Base-by-base conservation (phyloP, 1,284 basidiomycete genomes). In the Vanrija pseudolonga region DNA sequence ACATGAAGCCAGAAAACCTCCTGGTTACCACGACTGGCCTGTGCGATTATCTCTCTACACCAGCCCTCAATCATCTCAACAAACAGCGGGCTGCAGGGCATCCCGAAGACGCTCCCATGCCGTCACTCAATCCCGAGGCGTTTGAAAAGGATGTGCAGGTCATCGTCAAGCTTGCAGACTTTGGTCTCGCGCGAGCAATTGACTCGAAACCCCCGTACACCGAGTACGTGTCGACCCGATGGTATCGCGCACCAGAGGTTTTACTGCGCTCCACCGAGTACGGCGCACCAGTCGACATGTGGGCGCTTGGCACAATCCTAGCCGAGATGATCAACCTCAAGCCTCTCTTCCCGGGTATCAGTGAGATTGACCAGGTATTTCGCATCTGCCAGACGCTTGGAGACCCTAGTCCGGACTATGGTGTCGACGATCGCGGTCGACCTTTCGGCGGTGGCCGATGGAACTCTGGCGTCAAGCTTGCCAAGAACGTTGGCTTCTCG, bases 1-100 rank as follows among this genome's bases (percentile, higher is more conserved):
- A 99, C 76, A 95, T 98, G 91, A 99, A 99, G 77, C 96, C 96
- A 24, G 96, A 99, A 74, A 99, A 99, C 68, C 85, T 99, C n/a
- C 85, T 99, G 52, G 95, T 99, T 67, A 99, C 96, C n/a, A 99
- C 96, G 3, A 97, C 92, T 11, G 96, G 96, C 22, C 82, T 97
- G 47, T 88, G 88, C 63, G 92, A 97, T 76, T 99, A 99, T 72
- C 86, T 85, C n/a, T 83, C 89, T 8, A 70, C 64, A 3, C 38
- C 56, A 0, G 63, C 71, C 1, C 53, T 74, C n/a, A 55, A 56
- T 12, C 57, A 68, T 18, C 66, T 74, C 56, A 72, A 74, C 45
- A 46, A 60, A 9, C 41, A 53, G 12, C 40, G 14, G 6, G 51
- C 51, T 24, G 47, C 43, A 3, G 39, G 37, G 17, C 15, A 43